Evolutionary conservation across 805 yeast genomes (phyloP).

Genomic region (Ogataea kodamae): DNA sequence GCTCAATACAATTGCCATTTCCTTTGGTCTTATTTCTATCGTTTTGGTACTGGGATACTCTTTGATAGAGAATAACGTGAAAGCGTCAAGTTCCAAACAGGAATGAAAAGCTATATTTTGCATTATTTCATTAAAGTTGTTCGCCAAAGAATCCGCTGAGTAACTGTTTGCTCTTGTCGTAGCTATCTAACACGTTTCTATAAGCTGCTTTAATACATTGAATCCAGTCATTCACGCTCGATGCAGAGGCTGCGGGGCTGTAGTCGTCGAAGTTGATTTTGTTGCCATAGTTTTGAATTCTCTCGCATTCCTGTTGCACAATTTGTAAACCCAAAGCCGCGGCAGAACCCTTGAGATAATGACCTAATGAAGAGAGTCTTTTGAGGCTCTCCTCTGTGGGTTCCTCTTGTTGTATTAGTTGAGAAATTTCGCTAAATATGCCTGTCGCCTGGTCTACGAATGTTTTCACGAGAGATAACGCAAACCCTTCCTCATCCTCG

Average conservation of each 20-base stretch:
- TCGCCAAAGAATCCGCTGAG: slow-evolving; percentile 50
- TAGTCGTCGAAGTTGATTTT: slow-evolving; percentile 31
- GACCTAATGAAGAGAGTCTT: slow-evolving; percentile 75
- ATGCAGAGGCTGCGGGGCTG: slow-evolving; percentile 31
- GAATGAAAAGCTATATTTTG: slow-evolving; percentile 1
- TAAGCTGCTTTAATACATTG: slow-evolving; percentile 51
- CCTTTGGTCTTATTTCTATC: slow-evolving; percentile 71
- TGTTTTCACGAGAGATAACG: slow-evolving; percentile 70
- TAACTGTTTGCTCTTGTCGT: slow-evolving; percentile 46
- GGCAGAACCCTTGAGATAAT: slow-evolving; percentile 91
- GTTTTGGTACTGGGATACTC: slow-evolving; percentile 72
- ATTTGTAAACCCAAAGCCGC: slow-evolving; percentile 85
- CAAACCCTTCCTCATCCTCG: slow-evolving; percentile 92
- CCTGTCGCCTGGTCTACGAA: slow-evolving; percentile 86
- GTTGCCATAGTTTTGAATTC: slow-evolving; percentile 87
- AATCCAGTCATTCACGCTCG: slow-evolving; percentile 32
- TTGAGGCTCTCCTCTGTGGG: slow-evolving; percentile 43
- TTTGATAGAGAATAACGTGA: slow-evolving; percentile 28
- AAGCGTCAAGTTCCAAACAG: slow-evolving; percentile 9
- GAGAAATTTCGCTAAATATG: slow-evolving; percentile 70
- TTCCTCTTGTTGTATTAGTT: slow-evolving; percentile 35
- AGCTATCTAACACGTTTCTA: slow-evolving; percentile 47
- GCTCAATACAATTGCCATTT: slow-evolving; percentile 66
- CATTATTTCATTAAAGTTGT: slow-evolving; percentile 18
- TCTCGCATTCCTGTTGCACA: slow-evolving; percentile 84